Base-by-base conservation (phyloP, 2,329 filamentous ascomycete species). In the Aspergillus awamori region DNA sequence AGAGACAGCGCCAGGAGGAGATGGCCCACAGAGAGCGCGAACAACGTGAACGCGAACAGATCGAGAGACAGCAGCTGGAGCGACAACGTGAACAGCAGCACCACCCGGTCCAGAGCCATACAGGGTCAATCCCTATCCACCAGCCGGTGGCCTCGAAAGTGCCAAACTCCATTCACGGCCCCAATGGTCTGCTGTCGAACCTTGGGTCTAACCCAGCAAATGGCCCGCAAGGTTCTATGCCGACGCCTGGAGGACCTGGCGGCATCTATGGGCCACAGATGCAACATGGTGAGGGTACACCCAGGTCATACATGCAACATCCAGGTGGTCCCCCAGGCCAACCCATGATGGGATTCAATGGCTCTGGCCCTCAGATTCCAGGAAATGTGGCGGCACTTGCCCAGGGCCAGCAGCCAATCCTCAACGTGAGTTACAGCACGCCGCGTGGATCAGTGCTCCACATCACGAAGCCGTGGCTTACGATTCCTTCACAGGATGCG, bases 131-230 rank as follows among this genome's bases (percentile, higher is more conserved):
- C 58, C 92, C 93, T 58, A 89, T 98, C 69, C 94, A 98, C 77
- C 94, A 98, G 76, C 94, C 94, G 5, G 93, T 97, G 61, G 94
- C 94, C 64, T 87, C 93, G 73, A 83, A 93, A 77, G 82, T 92
- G 64, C 80, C 89, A 60, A 90, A 88, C 65, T 90, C 92, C 56
- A 96, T 97, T 59, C 94, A 97, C 74, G 96, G 93, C 49, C 94
- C 94, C 1, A 94, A 95, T 67, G 94, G 94, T 8, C 84, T 98
- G 38, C 86, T 98, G 41, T 86, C 89, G 8, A 92, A 88, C 67
- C 87, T 92, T 68, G 87, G 88, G 56, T 83, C 85, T 36, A 84
- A 84, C 36, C 81, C 84, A 28, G 76, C 83, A 39, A 84, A 82
- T 67, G 79, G 83, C 38, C 79, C 84, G 60, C 79, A 82, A 69